Evolutionary conservation across 441 rosid species (phyloP).

Genomic region (Erysimum pusillum): DNA sequence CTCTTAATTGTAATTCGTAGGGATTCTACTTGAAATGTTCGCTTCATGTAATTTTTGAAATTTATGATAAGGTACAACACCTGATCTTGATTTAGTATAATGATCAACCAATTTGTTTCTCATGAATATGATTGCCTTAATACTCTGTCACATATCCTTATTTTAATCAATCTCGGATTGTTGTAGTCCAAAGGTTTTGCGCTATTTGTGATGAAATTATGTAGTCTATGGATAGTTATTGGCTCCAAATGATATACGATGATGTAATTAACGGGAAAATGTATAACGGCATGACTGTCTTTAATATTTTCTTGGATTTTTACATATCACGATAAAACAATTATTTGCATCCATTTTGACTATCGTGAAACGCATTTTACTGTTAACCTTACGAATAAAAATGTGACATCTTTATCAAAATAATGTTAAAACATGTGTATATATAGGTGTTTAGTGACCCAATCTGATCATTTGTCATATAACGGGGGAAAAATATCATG

Average conservation of each 20-base stretch:
- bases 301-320: too few species aligned
- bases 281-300: background rate
- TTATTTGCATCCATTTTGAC: background rate
- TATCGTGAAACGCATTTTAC: background rate
- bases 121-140: background rate
- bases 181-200: conserved; percentile 12
- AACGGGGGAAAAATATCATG: background rate
- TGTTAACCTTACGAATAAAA: background rate
- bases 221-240: conserved; percentile 6
- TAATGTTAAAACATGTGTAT: background rate
- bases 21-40: conserved; percentile 18
- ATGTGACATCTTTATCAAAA: background rate
- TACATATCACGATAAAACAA: background rate
- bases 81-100: conserved; percentile 5
- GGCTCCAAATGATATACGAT: background rate
- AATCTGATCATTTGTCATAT: conserved; percentile 14
- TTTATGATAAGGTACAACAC: conserved; percentile 14
- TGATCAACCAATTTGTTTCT: conserved; percentile 4
- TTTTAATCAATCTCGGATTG: conserved; percentile 8
- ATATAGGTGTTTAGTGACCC: conserved; percentile 2
- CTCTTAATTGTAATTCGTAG: conserved; percentile 21
- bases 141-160: conserved; percentile 13
- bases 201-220: conserved; percentile 24
- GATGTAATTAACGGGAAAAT: background rate
- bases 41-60: conserved; percentile 13